Percentiles rank a stretch among this genome's conserved stretches.
Conservation (phyloP, 495 filamentous ascomycete genomes). For the Endocarpon pusillum region DNA sequence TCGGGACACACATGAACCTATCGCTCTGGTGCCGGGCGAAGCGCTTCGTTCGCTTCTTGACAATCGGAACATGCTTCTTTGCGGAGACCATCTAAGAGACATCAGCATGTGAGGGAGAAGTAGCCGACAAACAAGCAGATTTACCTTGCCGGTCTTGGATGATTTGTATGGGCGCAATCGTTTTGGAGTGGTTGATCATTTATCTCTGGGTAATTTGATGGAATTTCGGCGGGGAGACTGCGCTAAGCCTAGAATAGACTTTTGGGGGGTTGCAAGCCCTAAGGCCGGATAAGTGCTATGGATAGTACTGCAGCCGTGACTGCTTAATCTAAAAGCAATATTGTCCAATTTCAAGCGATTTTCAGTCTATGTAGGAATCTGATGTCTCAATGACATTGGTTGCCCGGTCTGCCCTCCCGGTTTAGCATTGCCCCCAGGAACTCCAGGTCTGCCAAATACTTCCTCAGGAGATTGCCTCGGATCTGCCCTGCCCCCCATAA, state of each 20-base stretch:
- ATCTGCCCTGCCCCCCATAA: slow-evolving; percentile 32
- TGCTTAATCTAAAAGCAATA: too few relatives aligned
- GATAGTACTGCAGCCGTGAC: too few relatives aligned
- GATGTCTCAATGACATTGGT: too few relatives aligned
- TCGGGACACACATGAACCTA: slow-evolving; percentile 74
- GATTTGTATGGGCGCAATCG: slow-evolving; percentile 1
- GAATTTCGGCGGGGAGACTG: too few relatives aligned
- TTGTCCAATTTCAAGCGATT: too few relatives aligned
- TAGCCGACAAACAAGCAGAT: slow-evolving; percentile 4
- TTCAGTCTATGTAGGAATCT: too few relatives aligned
- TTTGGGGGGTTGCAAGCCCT: too few relatives aligned
- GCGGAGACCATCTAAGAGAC: slow-evolving; percentile 75
- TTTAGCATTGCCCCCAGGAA: slow-evolving; percentile 46
- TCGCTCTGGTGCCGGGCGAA: slow-evolving; percentile 96
- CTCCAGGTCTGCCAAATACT: slow-evolving; percentile 53
- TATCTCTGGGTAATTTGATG: too few relatives aligned
- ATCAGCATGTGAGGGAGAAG: slow-evolving; percentile 3
- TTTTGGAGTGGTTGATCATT: too few relatives aligned
- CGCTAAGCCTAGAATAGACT: too few relatives aligned
- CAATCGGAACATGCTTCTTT: slow-evolving; percentile 97
- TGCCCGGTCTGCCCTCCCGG: too few relatives aligned
- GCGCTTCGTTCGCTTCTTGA: slow-evolving; percentile 96
- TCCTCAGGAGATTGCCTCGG: slow-evolving; percentile 42
- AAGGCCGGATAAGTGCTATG: too few relatives aligned
- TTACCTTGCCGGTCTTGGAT: slow-evolving; percentile 29